Evolutionary conservation across 768 basidiomycete species (phyloP).

Genomic region (Amanita thiersii): DNA sequence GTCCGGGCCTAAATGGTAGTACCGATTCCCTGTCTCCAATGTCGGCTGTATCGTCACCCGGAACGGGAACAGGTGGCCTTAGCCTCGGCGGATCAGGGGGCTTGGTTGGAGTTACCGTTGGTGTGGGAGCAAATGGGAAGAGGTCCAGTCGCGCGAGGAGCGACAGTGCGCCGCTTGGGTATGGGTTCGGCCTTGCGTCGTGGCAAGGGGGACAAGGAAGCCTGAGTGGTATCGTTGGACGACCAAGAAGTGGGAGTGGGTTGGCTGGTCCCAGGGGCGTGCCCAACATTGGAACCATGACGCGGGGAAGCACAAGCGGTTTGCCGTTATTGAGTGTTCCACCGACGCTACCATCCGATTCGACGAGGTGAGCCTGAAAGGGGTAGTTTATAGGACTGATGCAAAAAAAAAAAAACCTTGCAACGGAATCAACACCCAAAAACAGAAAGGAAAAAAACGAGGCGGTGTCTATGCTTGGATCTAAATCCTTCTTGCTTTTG

Average conservation of each 20-base stretch:
- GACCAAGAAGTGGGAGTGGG: slow-evolving; percentile 47
- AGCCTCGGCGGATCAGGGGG: slow-evolving; percentile 11
- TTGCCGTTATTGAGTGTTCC: slow-evolving; percentile 23
- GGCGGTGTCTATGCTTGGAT: too few species aligned
- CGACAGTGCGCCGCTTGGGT: slow-evolving; percentile 62
- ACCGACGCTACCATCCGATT: slow-evolving; percentile 17
- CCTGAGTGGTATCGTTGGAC: slow-evolving; percentile 24
- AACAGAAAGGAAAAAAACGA: too few species aligned
- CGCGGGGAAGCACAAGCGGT: slow-evolving; percentile 16
- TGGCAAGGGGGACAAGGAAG: slow-evolving; percentile 18
- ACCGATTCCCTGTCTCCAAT: slow-evolving; percentile 19
- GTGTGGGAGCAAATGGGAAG: slow-evolving; percentile 18
- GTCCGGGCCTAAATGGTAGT: slow-evolving; percentile 14
- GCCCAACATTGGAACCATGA: slow-evolving; percentile 30
- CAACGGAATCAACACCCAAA: too few species aligned
- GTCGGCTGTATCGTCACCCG: slow-evolving; percentile 27
- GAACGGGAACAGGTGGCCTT: slow-evolving; percentile 13
- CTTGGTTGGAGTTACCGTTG: slow-evolving; percentile 15
- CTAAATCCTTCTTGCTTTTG: too few species aligned
- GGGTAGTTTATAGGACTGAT: background rate
- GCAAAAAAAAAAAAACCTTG: background rate
- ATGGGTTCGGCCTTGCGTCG: slow-evolving; percentile 24
- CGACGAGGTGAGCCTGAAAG: slow-evolving; percentile 1
- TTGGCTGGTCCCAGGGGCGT: slow-evolving; percentile 28
- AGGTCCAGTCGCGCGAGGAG: slow-evolving; percentile 51